A percentile compares a stretch with the other conserved stretches of the same genome.
Conservation (phyloP, 208 protist genomes). For the Leishmania arabica region DNA sequence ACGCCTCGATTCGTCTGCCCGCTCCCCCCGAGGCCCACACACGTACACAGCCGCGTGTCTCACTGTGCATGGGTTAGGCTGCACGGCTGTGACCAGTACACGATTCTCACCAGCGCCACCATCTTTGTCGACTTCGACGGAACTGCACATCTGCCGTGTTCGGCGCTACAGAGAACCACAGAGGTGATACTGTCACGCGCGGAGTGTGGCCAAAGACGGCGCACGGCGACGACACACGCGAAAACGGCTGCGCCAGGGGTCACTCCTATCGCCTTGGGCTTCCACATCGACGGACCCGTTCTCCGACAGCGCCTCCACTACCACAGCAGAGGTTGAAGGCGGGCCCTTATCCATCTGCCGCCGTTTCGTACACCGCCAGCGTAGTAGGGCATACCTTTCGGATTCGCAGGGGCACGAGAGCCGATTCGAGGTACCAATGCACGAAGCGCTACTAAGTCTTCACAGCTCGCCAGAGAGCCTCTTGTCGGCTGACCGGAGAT, state of each 20-base stretch:
- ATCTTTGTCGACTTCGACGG: neutral
- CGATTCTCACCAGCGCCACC: neutral
- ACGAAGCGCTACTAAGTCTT: neutral
- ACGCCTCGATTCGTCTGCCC: neutral
- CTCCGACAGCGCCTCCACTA: slow-evolving; percentile 1
- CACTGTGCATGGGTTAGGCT: neutral
- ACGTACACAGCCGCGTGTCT: neutral
- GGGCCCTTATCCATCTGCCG: neutral
- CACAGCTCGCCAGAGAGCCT: slow-evolving; percentile 5
- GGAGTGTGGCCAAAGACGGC: neutral
- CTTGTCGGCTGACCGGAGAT: neutral
- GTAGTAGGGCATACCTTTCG: too few species aligned
- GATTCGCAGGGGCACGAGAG: neutral
- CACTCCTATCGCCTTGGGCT: neutral
- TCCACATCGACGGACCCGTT: slow-evolving; percentile 12
- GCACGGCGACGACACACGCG: neutral
- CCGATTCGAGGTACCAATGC: neutral
- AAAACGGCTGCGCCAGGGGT: neutral
- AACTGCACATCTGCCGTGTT: neutral
- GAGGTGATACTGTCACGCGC: neutral
- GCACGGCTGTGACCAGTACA: neutral
- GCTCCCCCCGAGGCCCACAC: neutral
- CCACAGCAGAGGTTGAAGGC: neutral
- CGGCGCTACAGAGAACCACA: neutral
- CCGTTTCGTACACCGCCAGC: neutral